A percentile compares a stretch with the other conserved stretches of the same genome.
Conservation (phyloP, 1,284 basidiomycete genomes). For the Microbotryum intermedium region DNA sequence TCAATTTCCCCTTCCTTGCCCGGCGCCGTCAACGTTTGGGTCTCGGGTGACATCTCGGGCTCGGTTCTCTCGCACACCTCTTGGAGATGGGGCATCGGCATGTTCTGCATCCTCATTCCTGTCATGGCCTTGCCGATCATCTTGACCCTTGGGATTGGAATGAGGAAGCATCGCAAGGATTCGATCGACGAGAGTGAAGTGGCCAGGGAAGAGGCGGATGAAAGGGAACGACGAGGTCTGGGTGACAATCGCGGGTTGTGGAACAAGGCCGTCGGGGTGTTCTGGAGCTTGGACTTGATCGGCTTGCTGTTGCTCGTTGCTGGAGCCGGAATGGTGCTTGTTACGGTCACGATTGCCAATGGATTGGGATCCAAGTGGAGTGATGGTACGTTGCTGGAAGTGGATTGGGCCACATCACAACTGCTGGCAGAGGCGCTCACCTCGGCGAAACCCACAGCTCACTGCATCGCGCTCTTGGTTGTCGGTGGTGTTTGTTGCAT, state of each 20-base stretch:
- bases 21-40: constrained; percentile 38
- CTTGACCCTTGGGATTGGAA: constrained; percentile 31
- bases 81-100: constrained; percentile 37
- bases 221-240: not conserved
- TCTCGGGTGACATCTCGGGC: constrained; percentile 33
- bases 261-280: constrained; percentile 25
- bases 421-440: too few relatives aligned
- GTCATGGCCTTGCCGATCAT: constrained; percentile 36
- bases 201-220: not conserved
- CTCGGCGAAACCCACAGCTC: constrained; percentile 19
- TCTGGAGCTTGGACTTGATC: constrained; percentile 39
- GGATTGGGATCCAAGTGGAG: constrained; percentile 36
- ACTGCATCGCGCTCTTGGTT: constrained; percentile 38
- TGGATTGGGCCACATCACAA: too few relatives aligned
- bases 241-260: not conserved
- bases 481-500: constrained; percentile 32
- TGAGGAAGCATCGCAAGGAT: constrained; percentile 9
- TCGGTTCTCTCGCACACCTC: constrained; percentile 16
- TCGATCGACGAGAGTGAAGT: constrained; percentile 7
- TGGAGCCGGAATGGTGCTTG: constrained; percentile 38
- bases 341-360: constrained; percentile 40
- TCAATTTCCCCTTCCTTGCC: constrained; percentile 38
- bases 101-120: constrained; percentile 38
- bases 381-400: constrained; percentile 28
- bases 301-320: constrained; percentile 39